Percentiles rank a stretch among this genome's conserved stretches.
Conservation (phyloP, 2,329 filamentous ascomycete species). For the Scedosporium apiospermum region DNA sequence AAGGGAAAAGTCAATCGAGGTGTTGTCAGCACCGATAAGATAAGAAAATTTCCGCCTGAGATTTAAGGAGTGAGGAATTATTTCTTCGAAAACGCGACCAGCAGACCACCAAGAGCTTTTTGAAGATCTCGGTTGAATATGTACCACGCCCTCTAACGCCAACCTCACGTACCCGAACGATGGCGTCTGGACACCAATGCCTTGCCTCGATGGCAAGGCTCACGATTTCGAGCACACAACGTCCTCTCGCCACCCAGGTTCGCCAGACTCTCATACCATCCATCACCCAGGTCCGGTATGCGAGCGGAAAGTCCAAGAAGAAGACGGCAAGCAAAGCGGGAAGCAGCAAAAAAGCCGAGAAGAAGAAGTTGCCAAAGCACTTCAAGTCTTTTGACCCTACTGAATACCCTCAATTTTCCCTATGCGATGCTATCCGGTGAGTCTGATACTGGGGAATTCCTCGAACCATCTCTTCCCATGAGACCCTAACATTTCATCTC, state of each 20-base stretch:
- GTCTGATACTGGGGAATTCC: constrained; percentile 12
- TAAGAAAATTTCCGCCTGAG: constrained; percentile 4
- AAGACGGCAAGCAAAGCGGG: constrained; percentile 6
- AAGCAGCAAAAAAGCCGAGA: constrained; percentile 37
- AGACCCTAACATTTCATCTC: neutral
- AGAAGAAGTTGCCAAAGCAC: constrained; percentile 54
- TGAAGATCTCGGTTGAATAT: neutral
- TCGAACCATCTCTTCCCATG: neutral
- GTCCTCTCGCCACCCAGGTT: neutral
- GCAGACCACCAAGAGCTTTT: neutral
- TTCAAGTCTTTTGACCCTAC: constrained; percentile 59
- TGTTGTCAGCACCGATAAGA: constrained; percentile 5
- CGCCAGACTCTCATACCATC: constrained; percentile 1
- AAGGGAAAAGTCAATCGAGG: neutral
- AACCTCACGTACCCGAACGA: neutral
- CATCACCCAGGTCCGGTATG: constrained; percentile 8
- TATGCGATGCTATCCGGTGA: constrained; percentile 89
- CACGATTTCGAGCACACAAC: neutral
- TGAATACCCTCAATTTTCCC: constrained; percentile 57
- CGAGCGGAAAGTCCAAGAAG: constrained; percentile 9
- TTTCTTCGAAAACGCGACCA: constrained; percentile 6
- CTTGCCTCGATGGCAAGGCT: constrained; percentile 6
- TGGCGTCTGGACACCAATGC: constrained; percentile 4
- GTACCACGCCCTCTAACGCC: neutral
- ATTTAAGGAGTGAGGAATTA: neutral